These are phyloP conservation scores for Populus euphratica DNA, from an alignment of 345 rosid species.

Conservation along the genomic window DNA sequence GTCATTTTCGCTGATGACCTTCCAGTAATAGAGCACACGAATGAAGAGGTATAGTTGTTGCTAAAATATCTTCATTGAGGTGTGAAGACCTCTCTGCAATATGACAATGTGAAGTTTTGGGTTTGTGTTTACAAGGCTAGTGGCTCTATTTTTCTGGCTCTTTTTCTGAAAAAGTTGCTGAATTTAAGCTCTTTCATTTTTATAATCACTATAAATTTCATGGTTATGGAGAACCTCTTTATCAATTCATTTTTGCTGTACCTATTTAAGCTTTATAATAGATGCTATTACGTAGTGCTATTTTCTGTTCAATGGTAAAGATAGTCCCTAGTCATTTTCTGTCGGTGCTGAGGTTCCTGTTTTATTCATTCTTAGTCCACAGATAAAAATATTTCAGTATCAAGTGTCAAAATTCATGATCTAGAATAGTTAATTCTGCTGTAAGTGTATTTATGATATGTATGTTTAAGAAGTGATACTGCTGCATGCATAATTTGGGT, in stretches of 20 bases:
- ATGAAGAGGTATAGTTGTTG: conserved; percentile 39
- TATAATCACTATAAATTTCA: not conserved
- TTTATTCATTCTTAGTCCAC: not conserved
- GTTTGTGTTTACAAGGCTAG: not conserved
- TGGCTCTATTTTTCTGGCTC: not conserved
- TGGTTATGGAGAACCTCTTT: not conserved
- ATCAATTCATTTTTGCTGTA: not conserved
- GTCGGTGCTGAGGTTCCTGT: not conserved
- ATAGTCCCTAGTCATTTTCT: not conserved
- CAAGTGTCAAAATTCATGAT: not conserved
- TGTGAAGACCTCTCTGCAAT: conserved; percentile 1
- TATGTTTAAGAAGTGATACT: not conserved
- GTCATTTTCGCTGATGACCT: conserved; percentile 38
- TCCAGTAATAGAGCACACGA: conserved; percentile 44
- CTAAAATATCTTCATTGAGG: not conserved
- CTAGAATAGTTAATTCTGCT: not conserved
- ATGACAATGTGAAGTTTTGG: not conserved
- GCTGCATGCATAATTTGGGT: not conserved
- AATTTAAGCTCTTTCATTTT: not conserved
- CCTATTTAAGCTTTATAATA: not conserved
- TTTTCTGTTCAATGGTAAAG: not conserved
- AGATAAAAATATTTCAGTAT: not conserved
- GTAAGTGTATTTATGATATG: not conserved
- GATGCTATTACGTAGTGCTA: not conserved
- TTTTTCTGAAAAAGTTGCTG: not conserved